phyloP scores from a whole-genome alignment of 139 green algal genomes.

The Marvania coccoides region DNA sequence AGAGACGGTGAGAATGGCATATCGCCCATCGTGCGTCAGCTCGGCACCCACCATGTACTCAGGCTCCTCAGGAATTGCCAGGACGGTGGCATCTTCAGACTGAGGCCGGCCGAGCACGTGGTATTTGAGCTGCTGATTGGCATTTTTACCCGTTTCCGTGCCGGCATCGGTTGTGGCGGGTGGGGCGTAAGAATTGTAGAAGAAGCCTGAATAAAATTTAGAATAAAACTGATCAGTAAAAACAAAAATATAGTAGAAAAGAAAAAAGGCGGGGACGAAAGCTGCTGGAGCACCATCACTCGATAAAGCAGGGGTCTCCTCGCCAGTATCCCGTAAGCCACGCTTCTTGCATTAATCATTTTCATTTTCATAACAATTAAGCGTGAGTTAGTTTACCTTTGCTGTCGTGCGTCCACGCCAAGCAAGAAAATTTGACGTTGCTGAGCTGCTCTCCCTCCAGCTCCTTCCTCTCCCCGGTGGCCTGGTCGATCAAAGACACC shows the following conservation, averaged over 20 bases:
- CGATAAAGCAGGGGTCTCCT: too few relatives aligned
- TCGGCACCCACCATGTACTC: slow-evolving; percentile 64
- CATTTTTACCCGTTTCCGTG: slow-evolving; percentile 74
- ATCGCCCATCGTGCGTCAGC: slow-evolving; percentile 77
- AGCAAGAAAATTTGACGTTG: slow-evolving; percentile 75
- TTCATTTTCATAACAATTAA: too few relatives aligned
- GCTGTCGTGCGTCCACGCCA: slow-evolving; percentile 84
- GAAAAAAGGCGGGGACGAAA: too few relatives aligned
- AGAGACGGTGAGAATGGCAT: slow-evolving; percentile 63
- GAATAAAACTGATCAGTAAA: too few relatives aligned
- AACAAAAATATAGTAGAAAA: too few relatives aligned
- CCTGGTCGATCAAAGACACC: slow-evolving; percentile 44
- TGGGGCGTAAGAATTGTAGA: slow-evolving; percentile 65
- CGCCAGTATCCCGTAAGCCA: too few relatives aligned
- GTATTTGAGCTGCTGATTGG: slow-evolving; percentile 77
- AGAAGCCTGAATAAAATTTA: slow-evolving; percentile 59
- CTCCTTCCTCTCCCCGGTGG: slow-evolving; percentile 33
- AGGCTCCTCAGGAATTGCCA: slow-evolving; percentile 43
- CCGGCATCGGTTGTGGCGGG: slow-evolving; percentile 42
- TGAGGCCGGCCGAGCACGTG: slow-evolving; percentile 74
- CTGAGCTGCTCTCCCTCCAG: slow-evolving; percentile 63
- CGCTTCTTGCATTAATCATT: too few relatives aligned
- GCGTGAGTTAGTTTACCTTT: too few relatives aligned
- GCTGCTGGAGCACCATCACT: too few relatives aligned
- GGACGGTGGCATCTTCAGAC: slow-evolving; percentile 53